phyloP scores from a whole-genome alignment of 352 stramenopile genomes.

The Globisporangium camurandrum region DNA sequence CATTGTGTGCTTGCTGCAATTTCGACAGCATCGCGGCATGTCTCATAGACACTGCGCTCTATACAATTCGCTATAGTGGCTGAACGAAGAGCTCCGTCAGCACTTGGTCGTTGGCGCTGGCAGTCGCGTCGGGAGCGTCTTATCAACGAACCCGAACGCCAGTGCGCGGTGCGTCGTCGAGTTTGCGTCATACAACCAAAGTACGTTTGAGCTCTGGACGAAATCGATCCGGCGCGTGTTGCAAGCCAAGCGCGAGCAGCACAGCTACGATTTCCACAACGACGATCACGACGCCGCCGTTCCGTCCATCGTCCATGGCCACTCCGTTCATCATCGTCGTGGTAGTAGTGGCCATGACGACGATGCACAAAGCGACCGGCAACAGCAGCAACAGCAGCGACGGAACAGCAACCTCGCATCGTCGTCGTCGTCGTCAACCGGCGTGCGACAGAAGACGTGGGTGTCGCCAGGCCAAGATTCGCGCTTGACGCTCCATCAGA shows the following conservation, averaged over 20 bases:
- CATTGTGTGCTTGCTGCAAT: background rate
- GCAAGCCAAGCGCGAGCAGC: conserved; percentile 37
- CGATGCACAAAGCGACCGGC: background rate
- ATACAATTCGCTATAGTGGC: conserved; percentile 27
- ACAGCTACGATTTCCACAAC: conserved; percentile 17
- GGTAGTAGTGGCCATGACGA: background rate
- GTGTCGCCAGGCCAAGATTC: conserved; percentile 80
- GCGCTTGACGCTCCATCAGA: conserved; percentile 75
- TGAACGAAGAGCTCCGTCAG: conserved; percentile 64
- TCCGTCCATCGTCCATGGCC: too few species aligned
- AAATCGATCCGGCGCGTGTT: conserved; percentile 75
- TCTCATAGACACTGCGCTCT: background rate
- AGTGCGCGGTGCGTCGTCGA: conserved; percentile 64
- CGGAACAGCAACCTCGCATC: conserved; percentile 11
- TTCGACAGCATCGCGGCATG: too few species aligned
- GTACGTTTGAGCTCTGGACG: conserved; percentile 80
- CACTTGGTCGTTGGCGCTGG: conserved; percentile 36
- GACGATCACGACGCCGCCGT: background rate
- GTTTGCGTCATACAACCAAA: conserved; percentile 75
- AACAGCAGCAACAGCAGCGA: background rate
- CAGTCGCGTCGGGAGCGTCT: conserved; percentile 34
- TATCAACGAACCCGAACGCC: conserved; percentile 46
- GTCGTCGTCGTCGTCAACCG: conserved; percentile 1
- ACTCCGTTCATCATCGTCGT: too few species aligned
- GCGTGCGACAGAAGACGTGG: conserved; percentile 37